These are phyloP conservation scores for Boletus sensibilis DNA, from an alignment of 768 basidiomycete species.

Conservation along the genomic window DNA sequence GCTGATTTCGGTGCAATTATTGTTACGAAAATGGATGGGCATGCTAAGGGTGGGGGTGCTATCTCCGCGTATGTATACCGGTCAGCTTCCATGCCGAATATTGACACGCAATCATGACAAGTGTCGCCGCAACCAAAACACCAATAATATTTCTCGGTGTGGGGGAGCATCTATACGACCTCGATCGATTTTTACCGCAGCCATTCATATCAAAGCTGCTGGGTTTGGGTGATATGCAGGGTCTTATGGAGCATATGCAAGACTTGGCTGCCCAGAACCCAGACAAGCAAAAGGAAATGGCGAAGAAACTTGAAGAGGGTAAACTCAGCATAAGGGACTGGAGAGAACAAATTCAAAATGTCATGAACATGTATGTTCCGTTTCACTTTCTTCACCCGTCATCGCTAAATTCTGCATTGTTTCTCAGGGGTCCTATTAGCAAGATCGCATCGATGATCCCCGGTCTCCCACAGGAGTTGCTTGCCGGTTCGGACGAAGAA, in stretches of 20 bases:
- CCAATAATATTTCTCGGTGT: slow-evolving; percentile 99
- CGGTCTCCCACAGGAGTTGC: slow-evolving; percentile 86
- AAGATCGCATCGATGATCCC: slow-evolving; percentile 99
- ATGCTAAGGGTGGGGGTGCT: slow-evolving; percentile 98
- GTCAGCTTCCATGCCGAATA: not conserved
- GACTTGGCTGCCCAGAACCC: slow-evolving; percentile 91
- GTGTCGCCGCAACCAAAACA: slow-evolving; percentile 97
- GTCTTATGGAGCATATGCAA: slow-evolving; percentile 98
- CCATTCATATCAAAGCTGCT: slow-evolving; percentile 97
- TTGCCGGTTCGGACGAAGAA: slow-evolving; percentile 93
- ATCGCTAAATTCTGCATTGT: slow-evolving; percentile 5
- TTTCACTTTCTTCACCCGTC: slow-evolving; percentile 1
- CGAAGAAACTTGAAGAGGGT: slow-evolving; percentile 95
- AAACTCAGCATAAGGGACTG: slow-evolving; percentile 96
- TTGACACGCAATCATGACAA: slow-evolving; percentile 34
- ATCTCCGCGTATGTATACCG: slow-evolving; percentile 84
- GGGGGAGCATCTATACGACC: slow-evolving; percentile 96
- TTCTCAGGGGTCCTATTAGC: slow-evolving; percentile 89
- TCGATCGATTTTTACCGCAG: slow-evolving; percentile 92
- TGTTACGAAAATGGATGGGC: slow-evolving; percentile 99
- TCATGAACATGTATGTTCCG: slow-evolving; percentile 90
- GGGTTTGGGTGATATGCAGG: slow-evolving; percentile 95
- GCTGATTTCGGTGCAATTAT: slow-evolving; percentile 98
- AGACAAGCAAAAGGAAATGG: slow-evolving; percentile 97
- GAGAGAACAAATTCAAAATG: slow-evolving; percentile 95